Evolutionary conservation across 2,329 filamentous ascomycete genomes (phyloP).

Genomic region (Exophiala sp.): DNA sequence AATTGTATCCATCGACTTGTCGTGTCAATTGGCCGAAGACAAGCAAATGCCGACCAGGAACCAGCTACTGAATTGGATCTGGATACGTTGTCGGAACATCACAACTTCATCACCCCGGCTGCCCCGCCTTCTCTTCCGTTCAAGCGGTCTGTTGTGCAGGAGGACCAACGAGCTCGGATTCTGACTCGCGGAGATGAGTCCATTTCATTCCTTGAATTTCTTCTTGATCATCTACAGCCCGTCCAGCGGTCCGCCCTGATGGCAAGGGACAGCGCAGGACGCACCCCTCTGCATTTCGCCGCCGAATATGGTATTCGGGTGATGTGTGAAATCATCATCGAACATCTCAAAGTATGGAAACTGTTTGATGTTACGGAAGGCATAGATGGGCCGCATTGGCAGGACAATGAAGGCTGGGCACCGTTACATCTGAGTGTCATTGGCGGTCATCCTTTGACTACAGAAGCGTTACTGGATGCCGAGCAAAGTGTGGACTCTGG

Average conservation of each 20-base stretch:
- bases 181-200: conserved; percentile 65
- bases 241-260: conserved; percentile 63
- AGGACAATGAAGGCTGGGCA: conserved; percentile 84
- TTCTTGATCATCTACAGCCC: conserved; percentile 62
- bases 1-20: conserved; percentile 91
- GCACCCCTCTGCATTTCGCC: conserved; percentile 84
- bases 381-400: conserved; percentile 83
- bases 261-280: conserved; percentile 69
- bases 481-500: conserved; percentile 63
- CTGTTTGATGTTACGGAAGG: conserved; percentile 78
- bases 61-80: conserved; percentile 49
- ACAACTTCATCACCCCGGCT: conserved; percentile 73
- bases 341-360: conserved; percentile 80
- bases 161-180: conserved; percentile 56
- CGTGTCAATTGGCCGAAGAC: conserved; percentile 78
- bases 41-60: conserved; percentile 50
- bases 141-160: conserved; percentile 58
- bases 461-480: conserved; percentile 69
- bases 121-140: conserved; percentile 60
- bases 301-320: conserved; percentile 90
- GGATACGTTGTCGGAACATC: conserved; percentile 49
- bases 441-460: conserved; percentile 82
- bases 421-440: conserved; percentile 89
- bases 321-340: conserved; percentile 82
- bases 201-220: conserved; percentile 58